Conservation (phyloP, 768 basidiomycete genomes). For the Cantharellus anzutake region DNA sequence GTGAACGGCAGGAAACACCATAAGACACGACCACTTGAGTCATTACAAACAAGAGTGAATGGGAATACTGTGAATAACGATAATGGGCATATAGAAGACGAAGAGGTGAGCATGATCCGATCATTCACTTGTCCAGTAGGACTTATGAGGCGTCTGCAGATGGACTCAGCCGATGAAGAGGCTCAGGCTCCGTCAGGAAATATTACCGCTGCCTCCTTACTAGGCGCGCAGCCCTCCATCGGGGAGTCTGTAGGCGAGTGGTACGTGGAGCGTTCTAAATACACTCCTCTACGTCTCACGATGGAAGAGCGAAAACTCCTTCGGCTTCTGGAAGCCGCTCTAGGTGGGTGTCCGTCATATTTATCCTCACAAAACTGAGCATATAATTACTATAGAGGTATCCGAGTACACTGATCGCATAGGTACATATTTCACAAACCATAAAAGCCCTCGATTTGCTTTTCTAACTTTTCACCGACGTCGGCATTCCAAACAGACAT, state of each 20-base stretch:
- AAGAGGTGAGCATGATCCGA: not conserved
- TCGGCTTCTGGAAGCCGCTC: constrained; percentile 67
- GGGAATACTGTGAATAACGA: not conserved
- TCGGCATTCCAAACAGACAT: constrained; percentile 32
- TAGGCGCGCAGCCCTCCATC: constrained; percentile 37
- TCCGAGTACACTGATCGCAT: constrained; percentile 75
- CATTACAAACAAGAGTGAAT: not conserved
- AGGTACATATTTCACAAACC: not conserved
- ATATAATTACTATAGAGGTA: constrained; percentile 1
- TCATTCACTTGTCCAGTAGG: constrained; percentile 4
- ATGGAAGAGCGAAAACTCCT: constrained; percentile 65
- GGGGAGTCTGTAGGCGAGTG: constrained; percentile 58
- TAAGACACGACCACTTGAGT: no score
- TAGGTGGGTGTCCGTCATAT: constrained; percentile 28
- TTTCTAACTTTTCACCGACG: not conserved
- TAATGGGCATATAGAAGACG: not conserved
- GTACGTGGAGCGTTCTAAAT: constrained; percentile 69
- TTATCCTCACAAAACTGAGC: not conserved
- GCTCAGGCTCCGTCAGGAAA: constrained; percentile 15
- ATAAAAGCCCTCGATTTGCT: not conserved
- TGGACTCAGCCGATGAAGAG: constrained; percentile 25
- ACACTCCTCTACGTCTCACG: constrained; percentile 61
- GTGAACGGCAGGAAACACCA: no score
- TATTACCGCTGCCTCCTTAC: constrained; percentile 14
- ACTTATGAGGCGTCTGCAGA: constrained; percentile 17